phyloP scores from a whole-genome alignment of 177 flowering plant genomes.

The Vitis hybrid region DNA sequence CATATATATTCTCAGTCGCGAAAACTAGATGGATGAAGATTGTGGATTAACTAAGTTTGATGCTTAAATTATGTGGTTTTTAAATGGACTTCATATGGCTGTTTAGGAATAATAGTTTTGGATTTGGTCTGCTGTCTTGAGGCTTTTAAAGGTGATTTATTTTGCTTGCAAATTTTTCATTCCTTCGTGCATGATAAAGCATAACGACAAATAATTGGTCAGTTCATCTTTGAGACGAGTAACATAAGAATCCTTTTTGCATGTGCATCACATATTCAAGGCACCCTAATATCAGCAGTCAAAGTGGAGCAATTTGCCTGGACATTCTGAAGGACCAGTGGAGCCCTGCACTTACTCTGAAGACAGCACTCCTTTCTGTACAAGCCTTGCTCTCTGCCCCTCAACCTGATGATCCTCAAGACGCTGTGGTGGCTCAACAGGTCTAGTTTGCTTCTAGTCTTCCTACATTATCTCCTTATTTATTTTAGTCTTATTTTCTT shows the following conservation, averaged over 20 bases:
- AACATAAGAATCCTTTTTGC: not conserved
- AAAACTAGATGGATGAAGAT: not conserved
- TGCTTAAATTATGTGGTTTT: not conserved
- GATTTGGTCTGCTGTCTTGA: not conserved
- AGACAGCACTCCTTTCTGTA: slow-evolving; percentile 90
- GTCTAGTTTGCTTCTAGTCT: slow-evolving; percentile 25
- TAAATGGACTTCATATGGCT: not conserved
- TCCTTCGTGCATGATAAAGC: not conserved
- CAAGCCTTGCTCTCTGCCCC: slow-evolving; percentile 97
- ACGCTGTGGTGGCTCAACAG: slow-evolving; percentile 98
- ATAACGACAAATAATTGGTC: not conserved
- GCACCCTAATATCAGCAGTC: slow-evolving; percentile 99
- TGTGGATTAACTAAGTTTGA: not conserved
- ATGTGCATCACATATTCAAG: slow-evolving; percentile 34
- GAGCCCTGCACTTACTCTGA: slow-evolving; percentile 97
- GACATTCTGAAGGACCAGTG: slow-evolving; percentile 96
- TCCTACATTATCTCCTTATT: not conserved
- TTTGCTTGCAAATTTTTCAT: not conserved
- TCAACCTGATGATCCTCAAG: slow-evolving; percentile 96
- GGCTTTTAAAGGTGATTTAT: not conserved
- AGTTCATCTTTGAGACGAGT: not conserved
- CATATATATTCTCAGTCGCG: too few relatives aligned
- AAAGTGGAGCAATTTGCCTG: slow-evolving; percentile 97
- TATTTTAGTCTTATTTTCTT: not conserved
- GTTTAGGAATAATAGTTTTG: not conserved